Conservation (phyloP, 139 green algal genomes). For the Chlorella sp. region DNA sequence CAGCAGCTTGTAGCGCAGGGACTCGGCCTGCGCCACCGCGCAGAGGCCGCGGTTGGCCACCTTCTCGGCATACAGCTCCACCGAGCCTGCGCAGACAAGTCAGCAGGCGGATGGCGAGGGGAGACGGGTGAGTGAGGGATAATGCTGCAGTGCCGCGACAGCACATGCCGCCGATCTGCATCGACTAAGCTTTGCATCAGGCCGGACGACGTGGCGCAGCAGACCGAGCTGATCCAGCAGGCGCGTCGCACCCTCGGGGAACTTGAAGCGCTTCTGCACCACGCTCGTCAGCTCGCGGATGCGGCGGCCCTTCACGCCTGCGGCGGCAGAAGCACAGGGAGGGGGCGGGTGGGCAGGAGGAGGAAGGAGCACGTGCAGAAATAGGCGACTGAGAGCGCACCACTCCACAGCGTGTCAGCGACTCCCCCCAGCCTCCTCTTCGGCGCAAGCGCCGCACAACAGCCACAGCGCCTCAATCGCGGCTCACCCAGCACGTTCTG, state of each 20-base stretch:
- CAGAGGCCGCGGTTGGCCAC: slow-evolving; percentile 97
- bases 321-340: background rate
- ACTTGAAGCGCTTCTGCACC: slow-evolving; percentile 99
- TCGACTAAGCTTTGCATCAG: no score
- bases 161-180: no score
- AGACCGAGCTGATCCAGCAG: no score
- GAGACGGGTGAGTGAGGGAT: no score
- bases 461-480: background rate
- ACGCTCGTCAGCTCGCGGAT: slow-evolving; percentile 98
- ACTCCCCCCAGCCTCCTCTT: no score
- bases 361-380: background rate
- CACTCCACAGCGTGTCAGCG: background rate
- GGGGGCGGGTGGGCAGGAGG: background rate
- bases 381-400: background rate
- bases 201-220: no score
- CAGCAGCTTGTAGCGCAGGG: slow-evolving; percentile 99
- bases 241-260: no score
- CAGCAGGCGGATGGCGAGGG: no score
- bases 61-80: slow-evolving; percentile 99
- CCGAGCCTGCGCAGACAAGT: no score
- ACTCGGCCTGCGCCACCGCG: slow-evolving; percentile 98
- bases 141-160: no score
- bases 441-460: background rate
- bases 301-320: slow-evolving; percentile 97
- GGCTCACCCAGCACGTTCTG: slow-evolving; percentile 95